Percentiles rank a stretch among this genome's conserved stretches.
These are phyloP conservation scores for Leccinellum albellum DNA, from an alignment of 768 basidiomycete species.

Conservation along the genomic window DNA sequence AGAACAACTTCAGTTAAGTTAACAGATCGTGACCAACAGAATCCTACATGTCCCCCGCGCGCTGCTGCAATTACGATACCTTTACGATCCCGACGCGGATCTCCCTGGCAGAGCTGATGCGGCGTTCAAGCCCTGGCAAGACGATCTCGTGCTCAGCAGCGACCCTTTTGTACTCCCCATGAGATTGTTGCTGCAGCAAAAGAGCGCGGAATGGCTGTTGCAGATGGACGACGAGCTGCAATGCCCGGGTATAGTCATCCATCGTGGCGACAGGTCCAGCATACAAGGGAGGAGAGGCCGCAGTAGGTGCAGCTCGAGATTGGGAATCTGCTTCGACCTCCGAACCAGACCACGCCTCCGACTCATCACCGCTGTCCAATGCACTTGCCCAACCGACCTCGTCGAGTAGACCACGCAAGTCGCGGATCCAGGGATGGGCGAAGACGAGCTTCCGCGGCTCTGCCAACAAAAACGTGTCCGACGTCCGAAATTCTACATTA, in stretches of 20 bases:
- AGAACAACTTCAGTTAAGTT: no score
- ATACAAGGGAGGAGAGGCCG: background rate
- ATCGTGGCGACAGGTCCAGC: no score
- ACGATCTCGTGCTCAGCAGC: background rate
- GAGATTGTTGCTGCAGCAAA: constrained; percentile 1
- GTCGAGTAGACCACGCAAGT: background rate
- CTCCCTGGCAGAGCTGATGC: background rate
- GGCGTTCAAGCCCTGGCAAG: background rate
- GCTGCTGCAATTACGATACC: background rate
- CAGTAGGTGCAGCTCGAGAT: background rate
- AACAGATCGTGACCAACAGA: no score
- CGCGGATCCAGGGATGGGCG: constrained; percentile 13
- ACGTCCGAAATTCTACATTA: background rate
- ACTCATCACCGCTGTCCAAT: background rate
- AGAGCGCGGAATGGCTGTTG: constrained; percentile 6
- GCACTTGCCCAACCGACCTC: background rate
- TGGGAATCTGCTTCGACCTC: background rate
- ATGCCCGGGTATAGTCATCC: background rate
- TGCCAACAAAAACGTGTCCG: background rate
- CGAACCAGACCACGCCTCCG: background rate
- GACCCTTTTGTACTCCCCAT: background rate
- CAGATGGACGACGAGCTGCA: constrained; percentile 6
- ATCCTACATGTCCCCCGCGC: no score
- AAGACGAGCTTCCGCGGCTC: constrained; percentile 1
- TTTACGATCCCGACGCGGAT: background rate